These are phyloP conservation scores for Annona cherimola DNA, from an alignment of 164 flowering plant genomes.

Conservation along the genomic window DNA sequence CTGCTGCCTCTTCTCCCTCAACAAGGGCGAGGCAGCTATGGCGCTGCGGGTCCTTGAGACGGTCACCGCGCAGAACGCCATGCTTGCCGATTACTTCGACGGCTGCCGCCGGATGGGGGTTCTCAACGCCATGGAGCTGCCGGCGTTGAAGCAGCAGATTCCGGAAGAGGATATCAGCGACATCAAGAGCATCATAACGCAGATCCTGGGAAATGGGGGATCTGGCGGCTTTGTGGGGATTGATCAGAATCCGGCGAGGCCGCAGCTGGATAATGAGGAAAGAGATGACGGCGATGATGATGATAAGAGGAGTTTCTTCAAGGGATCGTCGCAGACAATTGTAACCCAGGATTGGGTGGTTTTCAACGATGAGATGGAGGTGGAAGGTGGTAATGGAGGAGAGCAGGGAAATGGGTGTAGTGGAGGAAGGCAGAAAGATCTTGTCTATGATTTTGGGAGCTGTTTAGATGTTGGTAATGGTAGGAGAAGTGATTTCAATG, in stretches of 20 bases:
- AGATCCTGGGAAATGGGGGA: conserved; percentile 19
- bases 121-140: conserved; percentile 44
- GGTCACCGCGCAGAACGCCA: conserved; percentile 43
- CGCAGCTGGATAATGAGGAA: not conserved
- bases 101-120: conserved; percentile 51
- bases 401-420: not conserved
- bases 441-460: not conserved
- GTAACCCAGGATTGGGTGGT: conserved; percentile 61
- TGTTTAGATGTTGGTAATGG: not conserved
- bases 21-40: conserved; percentile 39
- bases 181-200: conserved; percentile 43
- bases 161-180: conserved; percentile 62
- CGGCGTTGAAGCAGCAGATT: conserved; percentile 36
- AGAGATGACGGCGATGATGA: conserved; percentile 3
- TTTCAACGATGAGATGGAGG: conserved; percentile 50
- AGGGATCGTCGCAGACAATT: conserved; percentile 27
- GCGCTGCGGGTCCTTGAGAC: conserved; percentile 51
- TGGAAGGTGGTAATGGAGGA: not conserved
- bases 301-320: conserved; percentile 10
- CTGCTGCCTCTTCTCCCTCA: conserved; percentile 31
- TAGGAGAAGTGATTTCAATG: not conserved
- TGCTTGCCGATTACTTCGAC: conserved; percentile 46
- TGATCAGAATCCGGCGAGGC: not conserved
- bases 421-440: not conserved
- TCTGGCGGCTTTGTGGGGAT: not conserved